Evolutionary conservation across 129 eudicot species (phyloP).

Genomic region (Erigeron canadensis): DNA sequence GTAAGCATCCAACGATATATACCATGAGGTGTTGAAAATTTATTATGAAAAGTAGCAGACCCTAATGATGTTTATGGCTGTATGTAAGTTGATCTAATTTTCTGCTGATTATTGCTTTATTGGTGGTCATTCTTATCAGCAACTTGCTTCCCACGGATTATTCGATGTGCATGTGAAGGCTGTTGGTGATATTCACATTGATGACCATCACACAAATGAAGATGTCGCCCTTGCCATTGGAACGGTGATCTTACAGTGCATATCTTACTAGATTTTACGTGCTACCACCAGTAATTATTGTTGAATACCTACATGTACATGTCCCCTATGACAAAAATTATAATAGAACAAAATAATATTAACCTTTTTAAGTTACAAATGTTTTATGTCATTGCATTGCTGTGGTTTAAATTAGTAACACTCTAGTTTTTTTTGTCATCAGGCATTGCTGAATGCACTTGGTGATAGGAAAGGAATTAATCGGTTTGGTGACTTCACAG

Average conservation of each 20-base stretch:
- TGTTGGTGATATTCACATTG: conserved; percentile 93
- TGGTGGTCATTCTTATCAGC: conserved; percentile 43
- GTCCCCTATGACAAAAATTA: background rate
- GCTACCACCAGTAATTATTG: background rate
- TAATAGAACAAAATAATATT: background rate
- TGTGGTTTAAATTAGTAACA: background rate
- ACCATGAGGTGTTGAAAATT: too few relatives aligned
- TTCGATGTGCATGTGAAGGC: conserved; percentile 95
- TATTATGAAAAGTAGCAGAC: conserved; percentile 13
- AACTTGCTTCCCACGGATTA: conserved; percentile 98
- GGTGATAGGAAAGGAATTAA: conserved; percentile 97
- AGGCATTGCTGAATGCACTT: conserved; percentile 94
- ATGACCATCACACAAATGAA: conserved; percentile 96
- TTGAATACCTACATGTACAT: conserved; percentile 9
- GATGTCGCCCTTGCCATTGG: conserved; percentile 99
- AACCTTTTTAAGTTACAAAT: background rate
- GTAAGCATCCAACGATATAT: too few relatives aligned
- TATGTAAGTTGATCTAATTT: background rate
- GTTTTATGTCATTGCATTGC: background rate
- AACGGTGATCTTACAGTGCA: conserved; percentile 54
- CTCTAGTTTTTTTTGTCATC: conserved; percentile 19
- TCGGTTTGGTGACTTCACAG: conserved; percentile 93
- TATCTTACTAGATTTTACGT: background rate
- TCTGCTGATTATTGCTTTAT: conserved; percentile 17
- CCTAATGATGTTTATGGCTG: conserved; percentile 1